Conservation (phyloP, 2,329 filamentous ascomycete genomes). For the Piedraia hortae region DNA sequence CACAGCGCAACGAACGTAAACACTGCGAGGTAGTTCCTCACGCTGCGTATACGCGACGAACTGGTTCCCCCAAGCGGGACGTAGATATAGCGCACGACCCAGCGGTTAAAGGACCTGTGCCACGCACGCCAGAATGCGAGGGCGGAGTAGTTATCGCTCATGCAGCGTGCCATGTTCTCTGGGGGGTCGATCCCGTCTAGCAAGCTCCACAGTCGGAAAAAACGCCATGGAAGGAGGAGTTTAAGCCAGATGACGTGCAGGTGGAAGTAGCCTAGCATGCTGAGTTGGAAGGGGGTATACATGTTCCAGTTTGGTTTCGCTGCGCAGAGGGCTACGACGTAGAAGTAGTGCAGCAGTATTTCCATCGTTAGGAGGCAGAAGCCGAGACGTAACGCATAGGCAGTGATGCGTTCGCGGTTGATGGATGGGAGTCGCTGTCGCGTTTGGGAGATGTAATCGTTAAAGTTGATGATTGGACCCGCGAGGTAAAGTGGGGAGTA, state of each 20-base stretch:
- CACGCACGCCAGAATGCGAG: constrained; percentile 85
- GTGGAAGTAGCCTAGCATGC: constrained; percentile 82
- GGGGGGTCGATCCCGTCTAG: constrained; percentile 79
- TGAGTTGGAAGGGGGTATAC: constrained; percentile 69
- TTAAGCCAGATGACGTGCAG: constrained; percentile 96
- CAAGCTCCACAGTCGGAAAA: constrained; percentile 91
- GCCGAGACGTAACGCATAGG: constrained; percentile 62
- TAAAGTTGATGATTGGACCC: constrained; percentile 87
- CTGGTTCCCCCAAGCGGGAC: constrained; percentile 56
- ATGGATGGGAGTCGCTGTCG: constrained; percentile 49
- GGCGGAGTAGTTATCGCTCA: constrained; percentile 80
- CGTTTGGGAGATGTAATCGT: constrained; percentile 79
- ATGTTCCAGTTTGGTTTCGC: constrained; percentile 49
- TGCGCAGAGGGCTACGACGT: constrained; percentile 77
- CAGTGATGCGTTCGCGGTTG: constrained; percentile 32
- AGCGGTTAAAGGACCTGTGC: constrained; percentile 88
- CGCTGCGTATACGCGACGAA: constrained; percentile 25
- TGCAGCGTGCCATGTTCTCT: constrained; percentile 94
- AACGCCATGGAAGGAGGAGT: constrained; percentile 84
- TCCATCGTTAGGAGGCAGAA: constrained; percentile 72
- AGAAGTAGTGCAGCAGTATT: constrained; percentile 69
- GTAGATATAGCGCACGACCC: constrained; percentile 83
- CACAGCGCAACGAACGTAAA: constrained; percentile 95
- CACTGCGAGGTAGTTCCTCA: constrained; percentile 53
- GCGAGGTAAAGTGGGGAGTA: constrained; percentile 85